Evolutionary conservation across 1,284 basidiomycete species (phyloP), one percentile per base, ranked within the genome.

Genomic region (Ganoderma multipileum): DNA sequence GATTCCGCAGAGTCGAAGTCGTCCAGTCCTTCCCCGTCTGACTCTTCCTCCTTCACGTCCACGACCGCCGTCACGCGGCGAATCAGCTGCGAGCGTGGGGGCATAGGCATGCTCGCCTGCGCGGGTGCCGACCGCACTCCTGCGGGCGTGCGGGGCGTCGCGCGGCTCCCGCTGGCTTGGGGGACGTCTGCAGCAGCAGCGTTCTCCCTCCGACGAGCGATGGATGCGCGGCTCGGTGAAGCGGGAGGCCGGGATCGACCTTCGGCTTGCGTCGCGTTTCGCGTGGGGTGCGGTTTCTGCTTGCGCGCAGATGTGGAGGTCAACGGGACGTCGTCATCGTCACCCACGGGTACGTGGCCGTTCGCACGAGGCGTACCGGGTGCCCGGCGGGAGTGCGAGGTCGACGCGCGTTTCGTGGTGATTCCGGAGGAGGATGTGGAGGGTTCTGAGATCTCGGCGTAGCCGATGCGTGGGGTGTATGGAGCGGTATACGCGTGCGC

Each of bases 11-110:
- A 71, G 41, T 69, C 74, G 9, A 62, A 55, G 23, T 75, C 74
- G 41, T 66, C 70, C 36, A 71, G 52, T 6, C 74, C 75, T 18
- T 33, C 78, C 47, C 71, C 71, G 5, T 79, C 79, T 30, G 70
- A 71, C 72, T 85, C 84, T 68, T 85, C 83, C 69, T 85, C 79
- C 23, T 83, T 84, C 3, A 83, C 78, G 61, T 85, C 78, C 23
- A 85, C 77, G 3, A 83, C 75, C 39, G 84, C 83, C 6, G 82
- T 81, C 23, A 86, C 84, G 18, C 83, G 83, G 26, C 84, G 81
- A 36, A 85, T 78, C 26, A 85, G 65, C 33, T 73, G 73, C 55
- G 79, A 75, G 28, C 71, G 67, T 14, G 69, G 73, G 28, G 70
- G 72, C n/a, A n/a, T 41, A 26, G 70, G 72, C n/a, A n/a, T 41